A percentile compares a stretch with the other conserved stretches of the same genome.
Conservation (phyloP, 1,284 basidiomycete genomes). For the Pterulicium gracile region DNA sequence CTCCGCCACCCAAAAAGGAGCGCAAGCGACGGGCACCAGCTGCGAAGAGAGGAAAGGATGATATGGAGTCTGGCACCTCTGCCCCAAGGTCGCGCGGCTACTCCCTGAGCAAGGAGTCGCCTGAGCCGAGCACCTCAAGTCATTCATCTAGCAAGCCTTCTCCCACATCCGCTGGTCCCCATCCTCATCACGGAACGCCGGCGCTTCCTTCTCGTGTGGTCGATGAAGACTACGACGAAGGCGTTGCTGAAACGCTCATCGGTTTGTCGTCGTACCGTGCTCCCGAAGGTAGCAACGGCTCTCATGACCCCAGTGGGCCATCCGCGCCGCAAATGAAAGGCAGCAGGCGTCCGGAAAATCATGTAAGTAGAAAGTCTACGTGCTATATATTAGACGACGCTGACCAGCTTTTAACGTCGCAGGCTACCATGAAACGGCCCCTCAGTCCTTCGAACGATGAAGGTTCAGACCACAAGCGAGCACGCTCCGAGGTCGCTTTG, state of each 20-base stretch:
- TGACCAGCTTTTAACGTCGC: slow-evolving; percentile 39
- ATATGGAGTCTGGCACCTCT: slow-evolving; percentile 19
- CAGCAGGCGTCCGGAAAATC: background rate
- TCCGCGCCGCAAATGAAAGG: too few relatives aligned
- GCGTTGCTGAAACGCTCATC: slow-evolving; percentile 63
- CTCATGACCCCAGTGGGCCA: background rate
- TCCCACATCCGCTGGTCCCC: background rate
- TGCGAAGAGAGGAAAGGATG: slow-evolving; percentile 27
- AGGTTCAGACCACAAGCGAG: slow-evolving; percentile 43
- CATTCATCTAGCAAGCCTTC: background rate
- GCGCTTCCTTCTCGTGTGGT: slow-evolving; percentile 51
- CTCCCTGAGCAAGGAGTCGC: background rate
- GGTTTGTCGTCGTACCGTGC: slow-evolving; percentile 33
- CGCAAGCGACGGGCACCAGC: slow-evolving; percentile 25
- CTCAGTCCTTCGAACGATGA: slow-evolving; percentile 56
- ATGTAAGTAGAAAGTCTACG: background rate
- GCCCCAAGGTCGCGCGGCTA: background rate
- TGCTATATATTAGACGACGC: slow-evolving; percentile 28
- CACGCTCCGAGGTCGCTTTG: slow-evolving; percentile 38
- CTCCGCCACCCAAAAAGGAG: slow-evolving; percentile 28
- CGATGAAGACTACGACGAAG: slow-evolving; percentile 79
- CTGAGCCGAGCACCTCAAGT: background rate
- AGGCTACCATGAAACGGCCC: slow-evolving; percentile 44
- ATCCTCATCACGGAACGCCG: slow-evolving; percentile 26
- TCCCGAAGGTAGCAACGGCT: background rate